Percentiles rank a stretch among this genome's conserved stretches.
phyloP scores from a whole-genome alignment of 1,139 yeast species.

The Candida buenavistaensis region DNA sequence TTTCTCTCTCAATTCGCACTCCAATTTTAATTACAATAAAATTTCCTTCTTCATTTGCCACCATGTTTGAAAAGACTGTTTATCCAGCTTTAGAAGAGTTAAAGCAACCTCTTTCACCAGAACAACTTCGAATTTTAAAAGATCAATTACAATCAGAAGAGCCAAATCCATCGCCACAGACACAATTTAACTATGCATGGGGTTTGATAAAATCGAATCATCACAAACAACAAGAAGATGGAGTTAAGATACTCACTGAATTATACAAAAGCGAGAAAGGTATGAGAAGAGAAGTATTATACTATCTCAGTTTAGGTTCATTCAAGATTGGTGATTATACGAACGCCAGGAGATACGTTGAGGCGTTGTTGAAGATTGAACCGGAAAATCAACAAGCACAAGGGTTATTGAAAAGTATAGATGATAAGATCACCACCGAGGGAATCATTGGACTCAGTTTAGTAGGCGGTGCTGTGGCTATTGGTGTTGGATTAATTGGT shows the following conservation, averaged over 20 bases:
- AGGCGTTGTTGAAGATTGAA: constrained; percentile 71
- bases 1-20: too few relatives aligned
- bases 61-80: constrained; percentile 17
- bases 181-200: constrained; percentile 95
- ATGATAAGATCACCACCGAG: constrained; percentile 80
- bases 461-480: constrained; percentile 80
- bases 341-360: constrained; percentile 84
- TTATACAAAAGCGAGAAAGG: constrained; percentile 77
- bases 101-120: constrained; percentile 62
- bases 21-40: too few relatives aligned
- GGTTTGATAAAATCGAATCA: constrained; percentile 75
- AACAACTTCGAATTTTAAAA: constrained; percentile 72
- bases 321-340: constrained; percentile 85
- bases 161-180: constrained; percentile 76
- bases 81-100: constrained; percentile 47
- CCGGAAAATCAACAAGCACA: constrained; percentile 82
- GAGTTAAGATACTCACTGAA: constrained; percentile 72
- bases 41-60: too few relatives aligned
- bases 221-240: constrained; percentile 68
- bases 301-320: constrained; percentile 85
- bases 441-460: constrained; percentile 87
- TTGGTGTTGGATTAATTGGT: constrained; percentile 72
- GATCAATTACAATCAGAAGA: constrained; percentile 82
- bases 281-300: constrained; percentile 85
- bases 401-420: constrained; percentile 71